Conservation (phyloP, 257 asterid genomes). For the Przewalskia tangutica region DNA sequence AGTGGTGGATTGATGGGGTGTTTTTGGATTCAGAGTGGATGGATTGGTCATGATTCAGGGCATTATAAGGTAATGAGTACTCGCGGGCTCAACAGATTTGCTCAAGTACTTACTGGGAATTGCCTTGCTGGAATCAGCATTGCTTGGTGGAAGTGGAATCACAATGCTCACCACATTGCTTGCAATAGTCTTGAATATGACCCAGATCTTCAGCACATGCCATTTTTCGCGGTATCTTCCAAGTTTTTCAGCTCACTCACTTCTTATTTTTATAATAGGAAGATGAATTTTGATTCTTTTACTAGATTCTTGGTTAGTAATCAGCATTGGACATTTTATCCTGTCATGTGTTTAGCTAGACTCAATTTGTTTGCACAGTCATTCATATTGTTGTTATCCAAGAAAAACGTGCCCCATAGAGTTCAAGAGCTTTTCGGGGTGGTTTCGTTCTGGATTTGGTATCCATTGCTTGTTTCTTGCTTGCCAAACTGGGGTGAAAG, state of each 20-base stretch:
- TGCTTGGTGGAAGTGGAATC: conserved; percentile 88
- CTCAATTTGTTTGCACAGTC: conserved; percentile 66
- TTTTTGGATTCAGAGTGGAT: conserved; percentile 91
- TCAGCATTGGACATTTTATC: conserved; percentile 81
- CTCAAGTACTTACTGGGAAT: conserved; percentile 55
- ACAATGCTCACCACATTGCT: conserved; percentile 86
- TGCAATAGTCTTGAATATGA: conserved; percentile 79
- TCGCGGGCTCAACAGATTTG: conserved; percentile 31
- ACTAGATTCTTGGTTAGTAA: conserved; percentile 53
- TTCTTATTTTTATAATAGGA: conserved; percentile 47
- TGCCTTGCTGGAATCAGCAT: conserved; percentile 79
- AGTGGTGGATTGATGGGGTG: conserved; percentile 65
- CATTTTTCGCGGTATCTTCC: conserved; percentile 63
- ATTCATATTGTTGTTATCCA: conserved; percentile 36
- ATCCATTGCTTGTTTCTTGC: conserved; percentile 59
- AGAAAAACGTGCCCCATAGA: conserved; percentile 41
- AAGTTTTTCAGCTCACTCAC: conserved; percentile 54
- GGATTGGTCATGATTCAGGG: conserved; percentile 93
- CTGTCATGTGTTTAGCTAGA: conserved; percentile 77
- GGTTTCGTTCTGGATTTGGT: conserved; percentile 75
- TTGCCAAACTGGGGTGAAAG: conserved; percentile 65
- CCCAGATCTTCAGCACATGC: conserved; percentile 85
- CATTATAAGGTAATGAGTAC: conserved; percentile 59
- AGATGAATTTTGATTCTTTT: conserved; percentile 37
- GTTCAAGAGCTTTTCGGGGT: conserved; percentile 49